Base-by-base conservation (phyloP, 2,329 filamentous ascomycete genomes). In the Fusarium decemcellulare region DNA sequence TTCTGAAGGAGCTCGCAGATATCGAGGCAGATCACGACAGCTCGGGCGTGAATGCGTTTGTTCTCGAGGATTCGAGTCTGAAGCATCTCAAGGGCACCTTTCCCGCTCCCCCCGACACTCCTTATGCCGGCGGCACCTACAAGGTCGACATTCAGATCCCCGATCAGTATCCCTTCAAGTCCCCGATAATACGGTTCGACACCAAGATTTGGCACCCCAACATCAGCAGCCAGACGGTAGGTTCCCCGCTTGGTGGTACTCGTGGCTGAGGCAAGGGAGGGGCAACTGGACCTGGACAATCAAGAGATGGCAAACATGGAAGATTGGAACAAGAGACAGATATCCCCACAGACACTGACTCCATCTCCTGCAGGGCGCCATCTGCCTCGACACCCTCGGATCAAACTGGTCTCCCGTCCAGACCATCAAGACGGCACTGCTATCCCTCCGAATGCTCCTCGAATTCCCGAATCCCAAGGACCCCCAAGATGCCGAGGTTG, bases 121-220 rank as follows among this genome's bases (percentile, higher is more conserved):
- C 96, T 1, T 99, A 98, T 78, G 93, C 95, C 72, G 94, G 94
- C 18, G 96, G 94, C 42, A 91, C 87, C 30, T 99, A 90, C 79
- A 81, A 87, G 15, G 89, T 99, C 72, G 93, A 97, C 76, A 96
- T 99, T 74, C 88, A 87, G 74, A 96, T 99, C 56, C 95, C 95
- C 0, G 88, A 88, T 67, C 92, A 93, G 72, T 99, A 99, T 76
- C 96, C 96, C 0, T 99, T 99, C 84, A 92, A 94, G 73, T 93
- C 95, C 5, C 96, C 96, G 6, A 81, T 89, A 63, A 98, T 99
- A 92, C 92, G 90, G 74, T 98, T 98, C 77, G 88, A 92, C 70
- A 99, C 96, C 69, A 95, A 92, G 81, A 92, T 98, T 73, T 99
- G 95, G 95, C 96, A 99, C 80, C 96, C 96, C 36, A 99, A 99